Percentiles rank a stretch among this genome's conserved stretches.
These are phyloP conservation scores for Penicillium sclerotigenum DNA, from an alignment of 2,329 filamentous ascomycete genomes.

Conservation along the genomic window DNA sequence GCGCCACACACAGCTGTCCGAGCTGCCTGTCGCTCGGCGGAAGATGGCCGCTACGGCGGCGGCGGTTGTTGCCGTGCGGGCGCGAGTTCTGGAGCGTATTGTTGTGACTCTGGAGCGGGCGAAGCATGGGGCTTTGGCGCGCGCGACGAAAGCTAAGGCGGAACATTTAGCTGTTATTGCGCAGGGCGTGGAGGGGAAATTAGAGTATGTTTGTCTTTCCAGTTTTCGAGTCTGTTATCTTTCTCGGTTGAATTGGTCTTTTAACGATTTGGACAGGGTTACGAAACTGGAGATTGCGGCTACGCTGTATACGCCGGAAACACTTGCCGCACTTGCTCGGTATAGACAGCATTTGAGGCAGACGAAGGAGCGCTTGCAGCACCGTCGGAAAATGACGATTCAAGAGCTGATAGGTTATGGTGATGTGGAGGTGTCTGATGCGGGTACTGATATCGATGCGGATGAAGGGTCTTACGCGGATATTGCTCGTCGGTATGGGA, in stretches of 20 bases:
- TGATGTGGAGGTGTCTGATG: constrained; percentile 20
- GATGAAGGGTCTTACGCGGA: constrained; percentile 32
- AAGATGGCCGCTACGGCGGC: constrained; percentile 37
- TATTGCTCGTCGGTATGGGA: constrained; percentile 40
- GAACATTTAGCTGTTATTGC: constrained; percentile 42
- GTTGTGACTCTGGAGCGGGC: constrained; percentile 41
- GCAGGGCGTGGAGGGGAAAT: constrained; percentile 37
- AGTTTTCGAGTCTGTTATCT: background rate
- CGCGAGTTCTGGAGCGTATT: constrained; percentile 36
- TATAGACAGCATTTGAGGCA: constrained; percentile 36
- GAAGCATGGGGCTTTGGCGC: constrained; percentile 38
- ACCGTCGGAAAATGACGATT: constrained; percentile 28
- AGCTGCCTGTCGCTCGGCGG: constrained; percentile 33
- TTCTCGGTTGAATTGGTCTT: background rate
- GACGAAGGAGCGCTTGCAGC: constrained; percentile 29
- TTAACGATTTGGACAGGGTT: constrained; percentile 27
- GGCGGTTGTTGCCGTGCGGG: constrained; percentile 32
- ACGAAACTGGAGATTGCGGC: constrained; percentile 37
- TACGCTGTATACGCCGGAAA: constrained; percentile 40
- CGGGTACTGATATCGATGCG: background rate
- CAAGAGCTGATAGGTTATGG: constrained; percentile 38
- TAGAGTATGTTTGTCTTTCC: constrained; percentile 30
- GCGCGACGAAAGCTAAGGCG: constrained; percentile 38
- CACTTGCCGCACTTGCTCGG: constrained; percentile 29
- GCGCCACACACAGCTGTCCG: constrained; percentile 31